Percentiles rank a stretch among this genome's conserved stretches.
These are phyloP conservation scores for Phlebopus sp. DNA, from an alignment of 1,284 basidiomycete genomes.

Conservation along the genomic window DNA sequence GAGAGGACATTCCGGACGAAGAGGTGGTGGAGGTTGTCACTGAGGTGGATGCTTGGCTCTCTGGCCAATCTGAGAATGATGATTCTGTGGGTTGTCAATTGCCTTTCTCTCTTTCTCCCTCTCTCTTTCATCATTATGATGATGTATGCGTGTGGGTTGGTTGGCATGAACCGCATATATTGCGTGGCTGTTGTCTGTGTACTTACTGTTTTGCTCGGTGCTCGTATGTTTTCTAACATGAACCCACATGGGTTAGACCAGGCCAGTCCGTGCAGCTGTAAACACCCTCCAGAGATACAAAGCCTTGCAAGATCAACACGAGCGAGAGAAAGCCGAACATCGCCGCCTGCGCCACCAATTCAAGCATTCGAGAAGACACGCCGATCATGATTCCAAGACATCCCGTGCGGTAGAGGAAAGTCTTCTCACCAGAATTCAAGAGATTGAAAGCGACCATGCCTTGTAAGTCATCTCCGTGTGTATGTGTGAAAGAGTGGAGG, in stretches of 20 bases:
- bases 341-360: slow-evolving; percentile 31
- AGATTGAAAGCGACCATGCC: slow-evolving; percentile 28
- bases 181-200: too few relatives aligned
- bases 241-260: slow-evolving; percentile 22
- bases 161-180: background rate
- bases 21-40: slow-evolving; percentile 42
- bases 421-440: slow-evolving; percentile 28
- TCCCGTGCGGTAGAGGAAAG: slow-evolving; percentile 36
- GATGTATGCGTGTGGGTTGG: too few relatives aligned
- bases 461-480: slow-evolving; percentile 20
- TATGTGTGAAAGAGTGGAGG: slow-evolving; percentile 1
- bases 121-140: slow-evolving; percentile 1
- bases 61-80: slow-evolving; percentile 17
- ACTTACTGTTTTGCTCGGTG: too few relatives aligned
- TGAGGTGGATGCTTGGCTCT: slow-evolving; percentile 49
- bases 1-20: slow-evolving; percentile 40
- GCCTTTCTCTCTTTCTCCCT: too few relatives aligned
- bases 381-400: slow-evolving; percentile 34
- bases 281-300: slow-evolving; percentile 29
- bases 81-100: slow-evolving; percentile 31
- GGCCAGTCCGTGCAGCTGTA: slow-evolving; percentile 25
- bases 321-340: slow-evolving; percentile 26
- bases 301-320: slow-evolving; percentile 30
- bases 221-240: slow-evolving; percentile 17
- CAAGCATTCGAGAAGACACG: slow-evolving; percentile 27